Conservation (phyloP, 2,329 filamentous ascomycete species). For the Fusarium sp. region DNA sequence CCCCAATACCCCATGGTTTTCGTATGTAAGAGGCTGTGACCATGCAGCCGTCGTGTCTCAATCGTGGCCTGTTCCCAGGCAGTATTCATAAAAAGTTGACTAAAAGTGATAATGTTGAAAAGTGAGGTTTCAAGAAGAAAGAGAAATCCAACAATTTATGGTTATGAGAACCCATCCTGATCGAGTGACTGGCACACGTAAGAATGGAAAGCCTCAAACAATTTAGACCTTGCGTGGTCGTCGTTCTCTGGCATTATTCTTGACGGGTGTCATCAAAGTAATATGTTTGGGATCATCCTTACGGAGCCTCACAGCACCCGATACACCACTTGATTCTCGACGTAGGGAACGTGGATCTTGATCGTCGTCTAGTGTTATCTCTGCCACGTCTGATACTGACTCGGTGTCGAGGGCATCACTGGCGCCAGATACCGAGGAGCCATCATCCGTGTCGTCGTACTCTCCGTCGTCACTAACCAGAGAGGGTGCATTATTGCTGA, state of each 20-base stretch:
- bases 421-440: conserved; percentile 68
- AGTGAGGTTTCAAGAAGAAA: conserved; percentile 45
- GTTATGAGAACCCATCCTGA: conserved; percentile 21
- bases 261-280: conserved; percentile 64
- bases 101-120: conserved; percentile 49
- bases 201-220: background rate
- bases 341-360: conserved; percentile 60
- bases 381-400: conserved; percentile 68
- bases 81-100: conserved; percentile 37
- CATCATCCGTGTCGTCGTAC: conserved; percentile 77
- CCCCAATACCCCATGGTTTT: conserved; percentile 23
- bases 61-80: conserved; percentile 30
- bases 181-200: conserved; percentile 12
- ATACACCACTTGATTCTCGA: conserved; percentile 57
- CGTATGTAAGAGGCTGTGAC: conserved; percentile 35
- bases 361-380: conserved; percentile 71
- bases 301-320: conserved; percentile 60
- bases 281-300: conserved; percentile 68
- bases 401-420: conserved; percentile 69
- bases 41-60: conserved; percentile 35
- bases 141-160: conserved; percentile 41
- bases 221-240: conserved; percentile 46
- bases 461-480: conserved; percentile 85
- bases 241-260: conserved; percentile 53
- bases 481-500: conserved; percentile 81